Evolutionary conservation across 306 rosid species (phyloP), one percentile per base, ranked within the genome.

Genomic region (Trifolium repens): DNA sequence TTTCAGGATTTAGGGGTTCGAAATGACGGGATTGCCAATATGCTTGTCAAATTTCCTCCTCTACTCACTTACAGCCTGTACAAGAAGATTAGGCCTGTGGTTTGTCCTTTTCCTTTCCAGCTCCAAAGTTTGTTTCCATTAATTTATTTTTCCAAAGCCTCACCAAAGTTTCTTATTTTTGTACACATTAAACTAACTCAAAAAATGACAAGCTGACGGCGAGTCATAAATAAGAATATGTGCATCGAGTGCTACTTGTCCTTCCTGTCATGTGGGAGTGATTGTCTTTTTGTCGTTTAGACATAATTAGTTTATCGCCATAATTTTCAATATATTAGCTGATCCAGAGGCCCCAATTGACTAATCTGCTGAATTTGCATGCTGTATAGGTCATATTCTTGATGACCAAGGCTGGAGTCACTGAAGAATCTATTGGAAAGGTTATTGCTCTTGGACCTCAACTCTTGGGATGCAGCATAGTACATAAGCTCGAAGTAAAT

Each of bases 61-160:
- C 75, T 94, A 79, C 88, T 94, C 35, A 91, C 97, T 47, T 94
- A 88, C 89, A 94, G 94, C 83, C 88, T 91, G 69, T 8, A 83
- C 86, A 94, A 91, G 91, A 94, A 94, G 88, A 91, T 94, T 73
- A 85, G 93, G 16, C 97, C 91, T 5, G 96, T 91, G 92, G 98
- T 94, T 37, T 47, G 97, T 88, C 50, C 73, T 70, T 86, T 77
- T 85, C 75, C 73, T 70, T 27, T n/a, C 12, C 34, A 19, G 40
- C 73, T 75, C 54, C 59, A 30, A 46, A 49, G 43, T 39, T 58
- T 75, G 34, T 76, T 60, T 62, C 73, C 63, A 32, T 55, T 9
- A 71, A n/a, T 14, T 52, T 22, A 47, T 12, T 13, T 65, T 57
- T 37, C 59, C 7, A 34, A 67, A 76, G 35, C 19, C 44, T 62